A percentile compares a stretch with the other conserved stretches of the same genome.
These are phyloP conservation scores for Fusarium sp. DNA, from an alignment of 2,329 filamentous ascomycete species.

Conservation along the genomic window DNA sequence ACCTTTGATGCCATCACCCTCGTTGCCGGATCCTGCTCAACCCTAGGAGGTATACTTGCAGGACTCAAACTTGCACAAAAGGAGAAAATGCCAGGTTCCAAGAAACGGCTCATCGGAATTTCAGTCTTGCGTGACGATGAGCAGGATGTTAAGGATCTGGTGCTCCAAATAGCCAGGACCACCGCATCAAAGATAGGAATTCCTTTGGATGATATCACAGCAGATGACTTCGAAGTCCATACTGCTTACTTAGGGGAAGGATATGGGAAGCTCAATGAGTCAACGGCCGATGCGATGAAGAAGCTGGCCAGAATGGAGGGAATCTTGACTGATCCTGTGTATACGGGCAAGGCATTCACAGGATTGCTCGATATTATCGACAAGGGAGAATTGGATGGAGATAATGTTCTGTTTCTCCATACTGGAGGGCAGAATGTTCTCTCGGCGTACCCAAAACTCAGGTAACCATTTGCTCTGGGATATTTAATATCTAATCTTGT, in stretches of 20 bases:
- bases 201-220: slow-evolving; percentile 10
- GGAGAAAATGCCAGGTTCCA: background rate
- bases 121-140: background rate
- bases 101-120: slow-evolving; percentile 20
- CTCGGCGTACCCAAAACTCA: slow-evolving; percentile 10
- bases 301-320: slow-evolving; percentile 22
- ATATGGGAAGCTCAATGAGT: slow-evolving; percentile 17
- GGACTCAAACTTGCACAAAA: slow-evolving; percentile 27
- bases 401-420: slow-evolving; percentile 24
- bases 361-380: slow-evolving; percentile 8
- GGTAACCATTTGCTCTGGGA: background rate
- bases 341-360: slow-evolving; percentile 25
- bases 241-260: slow-evolving; percentile 15
- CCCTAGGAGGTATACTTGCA: slow-evolving; percentile 19
- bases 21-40: slow-evolving; percentile 29
- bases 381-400: background rate
- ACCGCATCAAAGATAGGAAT: slow-evolving; percentile 24
- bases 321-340: slow-evolving; percentile 30
- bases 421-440: slow-evolving; percentile 28
- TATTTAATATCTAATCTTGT: background rate
- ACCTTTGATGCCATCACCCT: slow-evolving; percentile 15
- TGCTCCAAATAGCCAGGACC: slow-evolving; percentile 19
- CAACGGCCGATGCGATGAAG: slow-evolving; percentile 16
- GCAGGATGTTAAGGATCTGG: slow-evolving; percentile 7
- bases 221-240: slow-evolving; percentile 22